Conservation (phyloP, 2,329 filamentous ascomycete species). For the Fusarium pseudocircinatum region DNA sequence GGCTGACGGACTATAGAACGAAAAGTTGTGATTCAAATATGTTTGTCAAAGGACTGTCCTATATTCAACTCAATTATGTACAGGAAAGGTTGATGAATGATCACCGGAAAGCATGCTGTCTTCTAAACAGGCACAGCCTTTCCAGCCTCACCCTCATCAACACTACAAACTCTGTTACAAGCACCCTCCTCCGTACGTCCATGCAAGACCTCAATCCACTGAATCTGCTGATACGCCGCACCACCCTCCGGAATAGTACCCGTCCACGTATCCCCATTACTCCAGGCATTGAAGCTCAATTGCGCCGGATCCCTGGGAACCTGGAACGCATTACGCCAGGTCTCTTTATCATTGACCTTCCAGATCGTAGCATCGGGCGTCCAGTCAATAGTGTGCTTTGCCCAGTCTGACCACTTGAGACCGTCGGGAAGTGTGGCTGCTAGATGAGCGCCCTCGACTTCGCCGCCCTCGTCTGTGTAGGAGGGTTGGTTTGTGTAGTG, state of each 20-base stretch:
- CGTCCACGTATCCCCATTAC: conserved; percentile 66
- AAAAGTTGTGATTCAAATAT: neutral
- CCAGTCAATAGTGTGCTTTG: conserved; percentile 68
- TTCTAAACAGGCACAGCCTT: conserved; percentile 47
- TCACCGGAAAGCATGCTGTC: neutral
- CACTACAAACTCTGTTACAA: conserved; percentile 37
- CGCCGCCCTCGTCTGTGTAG: conserved; percentile 54
- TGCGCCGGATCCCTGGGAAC: conserved; percentile 61
- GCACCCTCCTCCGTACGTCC: conserved; percentile 46
- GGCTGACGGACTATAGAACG: neutral
- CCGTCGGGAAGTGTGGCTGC: conserved; percentile 55
- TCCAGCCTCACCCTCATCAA: conserved; percentile 48
- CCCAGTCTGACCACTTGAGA: conserved; percentile 62
- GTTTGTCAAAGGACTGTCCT: neutral
- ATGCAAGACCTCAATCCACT: conserved; percentile 69
- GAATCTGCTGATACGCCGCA: conserved; percentile 64
- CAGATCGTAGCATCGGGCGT: conserved; percentile 61
- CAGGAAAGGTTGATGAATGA: neutral
- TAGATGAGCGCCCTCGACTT: conserved; percentile 55
- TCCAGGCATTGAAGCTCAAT: conserved; percentile 68
- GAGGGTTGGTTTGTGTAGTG: conserved; percentile 70
- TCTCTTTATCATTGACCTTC: conserved; percentile 61
- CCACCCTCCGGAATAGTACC: conserved; percentile 62
- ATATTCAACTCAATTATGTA: neutral
- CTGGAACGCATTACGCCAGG: conserved; percentile 62